Evolutionary conservation across 176 grass and related monocot genomes (phyloP).

Genomic region (Lolium multiflorum): DNA sequence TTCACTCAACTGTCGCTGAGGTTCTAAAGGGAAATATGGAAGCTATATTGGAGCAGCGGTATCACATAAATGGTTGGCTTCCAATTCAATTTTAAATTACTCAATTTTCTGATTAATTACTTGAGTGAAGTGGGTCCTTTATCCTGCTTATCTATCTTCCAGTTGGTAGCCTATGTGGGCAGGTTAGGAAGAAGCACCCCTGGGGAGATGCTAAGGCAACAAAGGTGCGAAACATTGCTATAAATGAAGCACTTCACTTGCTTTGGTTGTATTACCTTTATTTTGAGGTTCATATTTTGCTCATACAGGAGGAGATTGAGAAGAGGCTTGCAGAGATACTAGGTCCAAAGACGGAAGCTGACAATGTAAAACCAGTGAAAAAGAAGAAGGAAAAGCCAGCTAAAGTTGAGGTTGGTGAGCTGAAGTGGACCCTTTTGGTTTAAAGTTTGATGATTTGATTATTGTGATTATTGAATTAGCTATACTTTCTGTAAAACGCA

Average conservation of each 20-base stretch:
- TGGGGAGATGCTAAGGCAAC: constrained; percentile 95
- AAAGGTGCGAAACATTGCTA: constrained; percentile 59
- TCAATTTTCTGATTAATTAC: constrained; percentile 23
- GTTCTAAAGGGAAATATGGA: constrained; percentile 86
- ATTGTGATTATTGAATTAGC: no score
- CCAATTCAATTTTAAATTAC: constrained; percentile 14
- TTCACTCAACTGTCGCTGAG: constrained; percentile 66
- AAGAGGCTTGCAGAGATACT: constrained; percentile 75
- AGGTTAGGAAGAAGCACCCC: constrained; percentile 85
- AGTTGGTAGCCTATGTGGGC: constrained; percentile 90
- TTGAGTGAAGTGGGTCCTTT: constrained; percentile 28
- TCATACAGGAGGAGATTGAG: constrained; percentile 86
- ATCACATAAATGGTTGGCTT: constrained; percentile 88
- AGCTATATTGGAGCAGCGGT: constrained; percentile 89
- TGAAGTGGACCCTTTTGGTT: no score
- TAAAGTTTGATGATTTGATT: no score
- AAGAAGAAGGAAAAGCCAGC: no score
- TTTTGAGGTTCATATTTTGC: constrained; percentile 30
- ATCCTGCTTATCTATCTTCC: constrained; percentile 28
- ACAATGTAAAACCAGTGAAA: constrained; percentile 90
- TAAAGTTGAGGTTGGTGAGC: no score
- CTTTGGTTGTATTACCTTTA: constrained; percentile 29
- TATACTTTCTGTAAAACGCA: no score
- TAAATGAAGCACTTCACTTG: not conserved
- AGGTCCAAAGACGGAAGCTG: constrained; percentile 88